Evolutionary conservation across 2,329 filamentous ascomycete species (phyloP), one percentile per base, ranked within the genome.

Genomic region (Fusarium caatingaense): DNA sequence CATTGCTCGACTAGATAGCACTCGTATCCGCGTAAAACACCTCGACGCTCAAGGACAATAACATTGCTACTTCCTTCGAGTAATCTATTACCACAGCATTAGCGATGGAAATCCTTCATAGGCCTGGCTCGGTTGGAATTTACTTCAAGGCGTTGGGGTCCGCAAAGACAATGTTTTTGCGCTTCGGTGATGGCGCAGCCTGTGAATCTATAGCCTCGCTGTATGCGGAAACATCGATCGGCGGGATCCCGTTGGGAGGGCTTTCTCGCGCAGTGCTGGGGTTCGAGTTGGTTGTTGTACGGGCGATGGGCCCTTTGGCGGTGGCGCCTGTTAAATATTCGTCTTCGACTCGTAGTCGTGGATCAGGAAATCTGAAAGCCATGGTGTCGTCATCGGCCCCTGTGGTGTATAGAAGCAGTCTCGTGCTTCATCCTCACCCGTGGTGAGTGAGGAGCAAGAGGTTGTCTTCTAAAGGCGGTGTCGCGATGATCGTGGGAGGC

Each of bases 1-100:
- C 96, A 99, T 84, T 99, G 96, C 79, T 98, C 96, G 70, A 98
- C 93, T 18, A 98, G 83, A 80, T 98, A 98, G 66, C 95, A 85
- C 79, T 98, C 94, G 80, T 98, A 98, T 71, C 95, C 95, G 65
- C 88, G 83, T 8, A 99, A 86, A 51, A 87, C 83, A 51, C 87
- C 85, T 58, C 89, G 88, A 56, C 91, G 90, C 72, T 94, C 89
- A 69, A 97, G 84, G 10, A 97, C 89, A 5, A 85, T 86, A 6
- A 93, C 94, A 8, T 87, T 88, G 2, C 89, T 84, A 70, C 98
- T 96, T 77, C 97, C 92, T 82, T 97, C 92, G 23, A 99, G 88
- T 76, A 95, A 97, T 67, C 87, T 89, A 69, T 51, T 16, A 27
- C 3, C 21, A 18, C 4, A 54, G 13, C 18, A 44, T 72, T 57